Evolutionary conservation across 495 filamentous ascomycete species (phyloP), one percentile per base, ranked within the genome.

Genomic region (Penicillium antarcticum): DNA sequence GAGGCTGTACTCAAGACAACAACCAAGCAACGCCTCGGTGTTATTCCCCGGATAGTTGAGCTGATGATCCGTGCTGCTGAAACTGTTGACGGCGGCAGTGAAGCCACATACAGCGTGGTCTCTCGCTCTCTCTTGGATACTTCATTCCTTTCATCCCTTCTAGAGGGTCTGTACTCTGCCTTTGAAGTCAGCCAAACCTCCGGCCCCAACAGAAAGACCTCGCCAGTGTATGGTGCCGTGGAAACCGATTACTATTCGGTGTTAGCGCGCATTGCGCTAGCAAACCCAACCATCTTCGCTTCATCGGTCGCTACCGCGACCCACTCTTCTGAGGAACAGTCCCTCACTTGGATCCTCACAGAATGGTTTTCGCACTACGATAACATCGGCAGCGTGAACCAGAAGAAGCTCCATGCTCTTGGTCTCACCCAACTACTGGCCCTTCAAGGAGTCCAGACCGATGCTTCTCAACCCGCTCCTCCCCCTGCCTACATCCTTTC

Each of bases 301-400:
- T 80, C 77, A 18, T 80, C 86, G 14, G 50, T 76, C 47, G 58
- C 66, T 8, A 71, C 68, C 9, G 69, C 73, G 0, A 66, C 70
- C 26, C 53, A 60, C 8, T 58, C 73, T n/a, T 39, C 65, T 2
- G 59, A 71, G 42, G 77, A 84, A 32, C 72, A 79, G 21, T 80
- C 77, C 53, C 68, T 85, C 36, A 64, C 71, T 14, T 96, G 91
- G 91, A 74, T 97, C 24, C 68, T 89, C 35, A 74, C 78, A 1
- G 91, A 95, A 66, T 98, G 94, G 94, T 95, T 97, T 70, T 67
- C 70, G 32, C 86, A 92, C 57, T 89, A 95, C 58, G 88, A 94
- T 59, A 86, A 81, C 63, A 90, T 95, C 66, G 84, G 80, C 35
- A 83, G 90, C 65, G 73, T 81, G 4, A 82, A 79, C 29, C 79